Evolutionary conservation across 1,284 basidiomycete genomes (phyloP).

Genomic region (Coriolopsis trogii): DNA sequence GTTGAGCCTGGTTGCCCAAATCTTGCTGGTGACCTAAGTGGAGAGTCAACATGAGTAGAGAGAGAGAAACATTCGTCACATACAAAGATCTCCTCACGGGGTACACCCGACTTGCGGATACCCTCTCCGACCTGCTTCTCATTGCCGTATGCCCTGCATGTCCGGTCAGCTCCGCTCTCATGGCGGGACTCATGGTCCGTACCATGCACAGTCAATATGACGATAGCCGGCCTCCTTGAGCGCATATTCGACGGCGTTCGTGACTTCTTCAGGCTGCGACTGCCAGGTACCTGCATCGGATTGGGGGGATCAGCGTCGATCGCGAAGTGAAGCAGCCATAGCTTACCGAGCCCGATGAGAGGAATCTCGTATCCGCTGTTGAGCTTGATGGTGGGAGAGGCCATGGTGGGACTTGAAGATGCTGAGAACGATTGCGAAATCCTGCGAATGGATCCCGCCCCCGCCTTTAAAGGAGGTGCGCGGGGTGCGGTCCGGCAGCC

Average conservation of each 20-base stretch:
- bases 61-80: constrained; percentile 34
- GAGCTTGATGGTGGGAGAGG: constrained; percentile 57
- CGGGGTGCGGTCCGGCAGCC: constrained; percentile 2
- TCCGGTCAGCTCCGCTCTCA: neutral
- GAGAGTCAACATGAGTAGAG: constrained; percentile 6
- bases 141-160: constrained; percentile 65
- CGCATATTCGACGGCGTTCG: constrained; percentile 70
- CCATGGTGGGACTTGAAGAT: constrained; percentile 12
- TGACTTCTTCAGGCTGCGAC: constrained; percentile 72
- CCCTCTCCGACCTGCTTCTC: constrained; percentile 88
- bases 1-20: constrained; percentile 75
- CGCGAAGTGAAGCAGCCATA: neutral
- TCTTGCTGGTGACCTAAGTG: constrained; percentile 63
- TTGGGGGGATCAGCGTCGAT: constrained; percentile 7
- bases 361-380: constrained; percentile 74
- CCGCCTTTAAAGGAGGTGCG: neutral
- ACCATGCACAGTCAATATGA: constrained; percentile 83
- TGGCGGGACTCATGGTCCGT: constrained; percentile 20
- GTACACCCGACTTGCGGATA: constrained; percentile 76
- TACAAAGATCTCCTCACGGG: constrained; percentile 82
- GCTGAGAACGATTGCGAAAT: neutral
- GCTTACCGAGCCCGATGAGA: constrained; percentile 68
- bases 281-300: constrained; percentile 74
- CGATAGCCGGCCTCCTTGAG: constrained; percentile 76
- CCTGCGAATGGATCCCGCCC: neutral